phyloP scores from a whole-genome alignment of 345 rosid species.

The Citrus australasica region DNA sequence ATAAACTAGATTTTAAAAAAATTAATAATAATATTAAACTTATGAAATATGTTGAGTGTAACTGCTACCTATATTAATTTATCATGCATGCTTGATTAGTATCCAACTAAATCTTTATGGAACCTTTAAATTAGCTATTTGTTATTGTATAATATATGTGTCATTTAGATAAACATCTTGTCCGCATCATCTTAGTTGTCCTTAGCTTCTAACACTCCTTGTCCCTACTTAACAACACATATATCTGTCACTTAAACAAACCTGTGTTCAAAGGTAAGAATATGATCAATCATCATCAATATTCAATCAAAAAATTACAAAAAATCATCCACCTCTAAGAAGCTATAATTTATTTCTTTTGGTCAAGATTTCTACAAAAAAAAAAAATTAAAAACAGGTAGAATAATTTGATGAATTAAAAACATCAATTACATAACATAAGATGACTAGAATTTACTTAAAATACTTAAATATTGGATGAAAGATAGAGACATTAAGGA shows the following conservation, averaged over 20 bases:
- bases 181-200: slow-evolving; percentile 12
- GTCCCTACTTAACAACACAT: not conserved
- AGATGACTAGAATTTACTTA: too few species aligned
- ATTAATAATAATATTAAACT: not conserved
- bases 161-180: not conserved
- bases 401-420: too few species aligned
- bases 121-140: not conserved
- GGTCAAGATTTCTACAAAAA: too few species aligned
- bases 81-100: not conserved
- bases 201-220: not conserved
- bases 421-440: too few species aligned
- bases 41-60: not conserved
- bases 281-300: not conserved
- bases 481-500: too few species aligned
- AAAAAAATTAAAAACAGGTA: too few species aligned
- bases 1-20: not conserved
- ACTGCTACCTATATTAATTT: not conserved
- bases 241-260: not conserved
- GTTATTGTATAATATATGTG: not conserved
- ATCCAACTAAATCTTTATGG: not conserved
- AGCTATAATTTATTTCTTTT: too few species aligned
- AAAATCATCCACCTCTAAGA: not conserved
- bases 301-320: not conserved
- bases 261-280: not conserved
- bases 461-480: too few species aligned